A percentile compares a stretch with the other conserved stretches of the same genome.
Conservation (phyloP, 805 yeast species). For the Ogataea allantospora region DNA sequence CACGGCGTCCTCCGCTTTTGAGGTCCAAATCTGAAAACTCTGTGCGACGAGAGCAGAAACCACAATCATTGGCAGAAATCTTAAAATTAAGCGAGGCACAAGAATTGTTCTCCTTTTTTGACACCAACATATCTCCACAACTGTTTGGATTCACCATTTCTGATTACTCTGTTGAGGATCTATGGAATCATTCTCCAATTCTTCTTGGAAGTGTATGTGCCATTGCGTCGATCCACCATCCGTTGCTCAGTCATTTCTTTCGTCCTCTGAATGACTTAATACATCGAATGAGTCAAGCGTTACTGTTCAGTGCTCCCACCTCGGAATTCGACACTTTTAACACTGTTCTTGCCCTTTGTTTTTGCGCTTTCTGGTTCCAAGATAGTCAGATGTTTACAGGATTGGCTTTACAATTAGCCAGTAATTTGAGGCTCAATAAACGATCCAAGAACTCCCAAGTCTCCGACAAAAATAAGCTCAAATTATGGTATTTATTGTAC, state of each 20-base stretch:
- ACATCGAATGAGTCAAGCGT: conserved; percentile 28
- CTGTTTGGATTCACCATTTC: conserved; percentile 64
- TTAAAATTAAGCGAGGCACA: conserved; percentile 35
- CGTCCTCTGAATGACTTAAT: conserved; percentile 30
- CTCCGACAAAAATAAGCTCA: conserved; percentile 45
- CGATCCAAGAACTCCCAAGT: conserved; percentile 18
- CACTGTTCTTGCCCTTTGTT: conserved; percentile 59
- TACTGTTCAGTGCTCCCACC: conserved; percentile 36
- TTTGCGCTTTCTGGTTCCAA: conserved; percentile 69
- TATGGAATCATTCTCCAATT: conserved; percentile 58
- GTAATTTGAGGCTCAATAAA: conserved; percentile 45
- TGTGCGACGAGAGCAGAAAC: neutral
- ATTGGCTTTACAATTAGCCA: conserved; percentile 63
- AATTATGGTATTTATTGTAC: conserved; percentile 65
- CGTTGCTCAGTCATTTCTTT: conserved; percentile 31
- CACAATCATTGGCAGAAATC: conserved; percentile 17
- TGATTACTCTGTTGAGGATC: conserved; percentile 43
- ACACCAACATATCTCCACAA: conserved; percentile 57
- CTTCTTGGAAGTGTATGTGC: conserved; percentile 59
- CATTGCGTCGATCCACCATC: conserved; percentile 62
- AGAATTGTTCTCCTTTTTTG: conserved; percentile 51
- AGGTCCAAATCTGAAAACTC: conserved; percentile 4
- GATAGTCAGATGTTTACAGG: conserved; percentile 66
- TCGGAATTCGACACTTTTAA: conserved; percentile 52
- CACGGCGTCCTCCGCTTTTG: conserved; percentile 4